These are phyloP conservation scores for Psilocybe mexicana DNA, from an alignment of 1,284 basidiomycete genomes.

Conservation along the genomic window DNA sequence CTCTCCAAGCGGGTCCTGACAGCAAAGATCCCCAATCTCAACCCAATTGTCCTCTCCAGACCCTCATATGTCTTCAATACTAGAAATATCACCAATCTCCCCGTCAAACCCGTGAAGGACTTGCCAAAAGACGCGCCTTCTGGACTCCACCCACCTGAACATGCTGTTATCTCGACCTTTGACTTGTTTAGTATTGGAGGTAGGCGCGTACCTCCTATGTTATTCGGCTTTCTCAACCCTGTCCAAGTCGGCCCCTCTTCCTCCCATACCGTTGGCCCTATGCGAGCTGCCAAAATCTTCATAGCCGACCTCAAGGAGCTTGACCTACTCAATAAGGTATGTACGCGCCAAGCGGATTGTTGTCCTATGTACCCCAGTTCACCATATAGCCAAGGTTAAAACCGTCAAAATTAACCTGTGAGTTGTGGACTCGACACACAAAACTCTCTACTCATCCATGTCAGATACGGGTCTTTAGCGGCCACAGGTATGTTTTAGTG, in stretches of 20 bases:
- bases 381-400: constrained; percentile 49
- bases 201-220: constrained; percentile 29
- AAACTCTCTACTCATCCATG: constrained; percentile 1
- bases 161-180: constrained; percentile 92
- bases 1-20: constrained; percentile 12
- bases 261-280: constrained; percentile 77
- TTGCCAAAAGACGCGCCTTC: constrained; percentile 7
- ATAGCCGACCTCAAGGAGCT: constrained; percentile 75
- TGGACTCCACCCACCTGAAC: constrained; percentile 52
- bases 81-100: constrained; percentile 10
- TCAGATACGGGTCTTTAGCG: constrained; percentile 75
- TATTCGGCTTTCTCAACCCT: constrained; percentile 9
- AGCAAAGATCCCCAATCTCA: not conserved
- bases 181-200: constrained; percentile 94
- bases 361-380: constrained; percentile 3
- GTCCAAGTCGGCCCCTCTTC: constrained; percentile 47
- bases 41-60: not conserved
- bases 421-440: constrained; percentile 27
- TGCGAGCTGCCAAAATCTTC: constrained; percentile 91
- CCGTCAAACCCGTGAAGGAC: constrained; percentile 12
- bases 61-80: not conserved
- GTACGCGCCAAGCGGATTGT: constrained; percentile 28
- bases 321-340: constrained; percentile 70
- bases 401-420: constrained; percentile 86
- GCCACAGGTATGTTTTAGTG: constrained; percentile 60